A percentile compares a stretch with the other conserved stretches of the same genome.
Evolutionary conservation across 164 flowering plant genomes (phyloP).

Genomic region (Vitis vinifera): DNA sequence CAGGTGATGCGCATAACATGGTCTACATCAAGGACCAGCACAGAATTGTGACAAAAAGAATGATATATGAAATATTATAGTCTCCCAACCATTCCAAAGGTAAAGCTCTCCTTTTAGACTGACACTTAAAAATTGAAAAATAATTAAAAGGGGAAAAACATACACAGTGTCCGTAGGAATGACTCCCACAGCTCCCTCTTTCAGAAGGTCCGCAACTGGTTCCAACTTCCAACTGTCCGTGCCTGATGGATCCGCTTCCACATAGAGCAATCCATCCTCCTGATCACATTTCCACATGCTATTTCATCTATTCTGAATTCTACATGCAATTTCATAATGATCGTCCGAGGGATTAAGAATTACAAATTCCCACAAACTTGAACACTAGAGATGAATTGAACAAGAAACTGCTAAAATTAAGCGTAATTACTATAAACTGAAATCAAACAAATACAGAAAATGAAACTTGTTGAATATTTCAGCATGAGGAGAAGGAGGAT

Average conservation of each 20-base stretch:
- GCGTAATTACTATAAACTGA: neutral
- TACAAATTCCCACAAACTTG: neutral
- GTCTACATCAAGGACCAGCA: conserved; percentile 1
- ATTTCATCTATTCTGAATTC: neutral
- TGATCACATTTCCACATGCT: conserved; percentile 20
- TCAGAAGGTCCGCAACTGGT: conserved; percentile 60
- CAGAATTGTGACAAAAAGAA: neutral
- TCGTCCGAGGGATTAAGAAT: neutral
- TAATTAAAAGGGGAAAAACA: conserved; percentile 8
- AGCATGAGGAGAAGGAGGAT: neutral
- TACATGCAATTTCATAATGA: neutral
- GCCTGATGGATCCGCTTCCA: conserved; percentile 74
- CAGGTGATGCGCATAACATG: neutral
- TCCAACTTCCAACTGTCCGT: conserved; percentile 81
- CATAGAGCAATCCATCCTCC: conserved; percentile 63
- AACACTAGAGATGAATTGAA: neutral
- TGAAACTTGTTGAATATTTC: neutral
- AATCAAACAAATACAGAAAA: neutral
- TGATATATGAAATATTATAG: neutral
- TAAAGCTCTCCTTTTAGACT: no score
- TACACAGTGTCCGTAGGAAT: conserved; percentile 95
- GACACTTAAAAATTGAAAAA: no score
- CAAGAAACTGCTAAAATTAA: neutral
- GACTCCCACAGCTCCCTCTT: conserved; percentile 87
- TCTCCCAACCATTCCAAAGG: no score